Percentiles rank a stretch among this genome's conserved stretches.
Evolutionary conservation across 2,329 filamentous ascomycete species (phyloP).

Genomic region (Diaporthe sp.): DNA sequence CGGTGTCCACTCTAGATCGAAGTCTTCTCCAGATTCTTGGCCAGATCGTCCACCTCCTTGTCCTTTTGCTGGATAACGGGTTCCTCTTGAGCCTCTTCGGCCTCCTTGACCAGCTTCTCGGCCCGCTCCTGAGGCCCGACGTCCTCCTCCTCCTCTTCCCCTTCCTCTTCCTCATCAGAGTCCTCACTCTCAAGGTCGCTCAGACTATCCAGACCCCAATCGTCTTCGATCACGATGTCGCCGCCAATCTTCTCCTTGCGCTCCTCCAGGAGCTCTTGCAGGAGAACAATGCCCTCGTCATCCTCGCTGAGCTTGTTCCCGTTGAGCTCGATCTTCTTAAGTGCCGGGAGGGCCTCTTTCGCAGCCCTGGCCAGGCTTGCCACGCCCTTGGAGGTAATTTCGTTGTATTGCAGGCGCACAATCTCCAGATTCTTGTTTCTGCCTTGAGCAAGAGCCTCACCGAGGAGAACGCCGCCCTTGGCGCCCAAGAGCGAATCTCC

Average conservation of each 20-base stretch:
- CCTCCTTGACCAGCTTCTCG: slow-evolving; percentile 78
- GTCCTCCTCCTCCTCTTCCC: slow-evolving; percentile 73
- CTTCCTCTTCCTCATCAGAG: slow-evolving; percentile 76
- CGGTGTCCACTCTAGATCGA: slow-evolving; percentile 54
- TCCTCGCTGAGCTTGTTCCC: slow-evolving; percentile 96
- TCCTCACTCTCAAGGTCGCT: slow-evolving; percentile 87
- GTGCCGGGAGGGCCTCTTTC: slow-evolving; percentile 75
- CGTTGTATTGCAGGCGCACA: slow-evolving; percentile 92
- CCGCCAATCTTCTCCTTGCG: slow-evolving; percentile 82
- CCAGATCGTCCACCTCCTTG: slow-evolving; percentile 84
- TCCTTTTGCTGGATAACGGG: slow-evolving; percentile 79
- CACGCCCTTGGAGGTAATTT: slow-evolving; percentile 84
- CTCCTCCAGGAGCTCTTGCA: slow-evolving; percentile 80
- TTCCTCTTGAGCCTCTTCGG: slow-evolving; percentile 79
- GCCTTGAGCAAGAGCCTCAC: slow-evolving; percentile 79
- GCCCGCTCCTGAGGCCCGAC: slow-evolving; percentile 73
- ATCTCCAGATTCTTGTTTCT: slow-evolving; percentile 85
- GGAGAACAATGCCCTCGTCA: slow-evolving; percentile 76
- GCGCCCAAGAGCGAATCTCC: slow-evolving; percentile 88
- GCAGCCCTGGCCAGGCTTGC: slow-evolving; percentile 79
- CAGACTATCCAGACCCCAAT: slow-evolving; percentile 88
- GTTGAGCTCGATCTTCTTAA: slow-evolving; percentile 93
- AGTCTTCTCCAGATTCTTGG: slow-evolving; percentile 82
- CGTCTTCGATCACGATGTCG: slow-evolving; percentile 78
- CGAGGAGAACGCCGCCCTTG: slow-evolving; percentile 82